Conservation (phyloP, 768 basidiomycete genomes). For the Mycena venus region DNA sequence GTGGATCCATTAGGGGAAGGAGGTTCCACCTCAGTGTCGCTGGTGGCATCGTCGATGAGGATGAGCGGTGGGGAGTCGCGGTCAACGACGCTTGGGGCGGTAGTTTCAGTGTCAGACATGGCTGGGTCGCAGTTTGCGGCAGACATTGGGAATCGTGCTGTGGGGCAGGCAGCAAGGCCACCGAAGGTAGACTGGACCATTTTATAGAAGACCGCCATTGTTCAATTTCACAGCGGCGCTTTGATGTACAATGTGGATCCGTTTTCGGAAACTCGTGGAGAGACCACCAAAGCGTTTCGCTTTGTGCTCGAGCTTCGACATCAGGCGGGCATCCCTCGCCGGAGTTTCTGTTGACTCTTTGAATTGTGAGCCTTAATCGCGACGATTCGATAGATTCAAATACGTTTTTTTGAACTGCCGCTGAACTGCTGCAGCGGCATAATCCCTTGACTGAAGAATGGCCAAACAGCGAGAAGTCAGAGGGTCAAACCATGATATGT, state of each 20-base stretch:
- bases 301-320: neutral
- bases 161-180: neutral
- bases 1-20: slow-evolving; percentile 6
- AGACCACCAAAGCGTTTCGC: neutral
- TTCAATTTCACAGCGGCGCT: neutral
- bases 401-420: no score
- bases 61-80: neutral
- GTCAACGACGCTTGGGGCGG: neutral
- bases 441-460: no score
- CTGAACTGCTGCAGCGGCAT: no score
- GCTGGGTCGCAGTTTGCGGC: neutral
- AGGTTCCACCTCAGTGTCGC: neutral
- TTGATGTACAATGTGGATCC: neutral
- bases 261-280: neutral
- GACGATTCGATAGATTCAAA: no score
- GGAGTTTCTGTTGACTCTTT: no score
- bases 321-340: no score
- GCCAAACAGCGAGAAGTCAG: no score
- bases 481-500: no score
- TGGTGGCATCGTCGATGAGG: neutral
- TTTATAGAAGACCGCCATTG: neutral
- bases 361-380: no score
- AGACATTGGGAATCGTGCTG: neutral
- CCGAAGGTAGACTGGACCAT: neutral
- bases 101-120: neutral